phyloP scores from a whole-genome alignment of 1,139 yeast species.

The Pichia sp. region DNA sequence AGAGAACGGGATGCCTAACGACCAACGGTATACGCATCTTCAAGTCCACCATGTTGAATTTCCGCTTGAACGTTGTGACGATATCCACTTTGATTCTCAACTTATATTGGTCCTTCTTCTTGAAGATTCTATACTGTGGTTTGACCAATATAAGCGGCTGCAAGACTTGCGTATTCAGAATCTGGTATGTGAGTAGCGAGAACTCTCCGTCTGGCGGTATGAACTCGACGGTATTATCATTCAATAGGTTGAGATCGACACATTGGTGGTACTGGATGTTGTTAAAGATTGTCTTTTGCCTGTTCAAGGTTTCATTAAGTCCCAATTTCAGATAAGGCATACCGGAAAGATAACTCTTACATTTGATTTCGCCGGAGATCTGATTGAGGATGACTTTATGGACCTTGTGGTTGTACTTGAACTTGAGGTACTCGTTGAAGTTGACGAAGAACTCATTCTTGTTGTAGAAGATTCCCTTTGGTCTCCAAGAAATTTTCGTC shows the following conservation, averaged over 20 bases:
- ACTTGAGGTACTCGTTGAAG: conserved; percentile 61
- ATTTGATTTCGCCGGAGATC: conserved; percentile 59
- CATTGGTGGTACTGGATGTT: conserved; percentile 75
- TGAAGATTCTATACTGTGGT: conserved; percentile 45
- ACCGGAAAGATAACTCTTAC: conserved; percentile 68
- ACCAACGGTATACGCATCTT: conserved; percentile 59
- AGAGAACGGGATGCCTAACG: conserved; percentile 33
- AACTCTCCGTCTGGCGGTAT: conserved; percentile 81
- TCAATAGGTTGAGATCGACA: conserved; percentile 54
- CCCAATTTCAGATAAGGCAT: conserved; percentile 73
- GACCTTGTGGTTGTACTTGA: conserved; percentile 53
- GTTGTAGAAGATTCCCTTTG: conserved; percentile 72
- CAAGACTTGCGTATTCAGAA: conserved; percentile 36
- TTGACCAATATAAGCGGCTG: conserved; percentile 52
- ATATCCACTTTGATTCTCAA: conserved; percentile 46
- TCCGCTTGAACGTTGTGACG: conserved; percentile 60
- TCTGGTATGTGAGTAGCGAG: conserved; percentile 52
- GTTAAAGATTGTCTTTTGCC: conserved; percentile 46
- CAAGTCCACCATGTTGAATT: conserved; percentile 56
- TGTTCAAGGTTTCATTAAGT: conserved; percentile 45
- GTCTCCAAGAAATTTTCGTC: conserved; percentile 74
- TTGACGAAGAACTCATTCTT: conserved; percentile 78
- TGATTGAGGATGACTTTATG: conserved; percentile 58
- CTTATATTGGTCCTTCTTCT: conserved; percentile 35
- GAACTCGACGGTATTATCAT: conserved; percentile 55